Conservation (phyloP, 495 filamentous ascomycete genomes). For the Neurospora terricola region DNA sequence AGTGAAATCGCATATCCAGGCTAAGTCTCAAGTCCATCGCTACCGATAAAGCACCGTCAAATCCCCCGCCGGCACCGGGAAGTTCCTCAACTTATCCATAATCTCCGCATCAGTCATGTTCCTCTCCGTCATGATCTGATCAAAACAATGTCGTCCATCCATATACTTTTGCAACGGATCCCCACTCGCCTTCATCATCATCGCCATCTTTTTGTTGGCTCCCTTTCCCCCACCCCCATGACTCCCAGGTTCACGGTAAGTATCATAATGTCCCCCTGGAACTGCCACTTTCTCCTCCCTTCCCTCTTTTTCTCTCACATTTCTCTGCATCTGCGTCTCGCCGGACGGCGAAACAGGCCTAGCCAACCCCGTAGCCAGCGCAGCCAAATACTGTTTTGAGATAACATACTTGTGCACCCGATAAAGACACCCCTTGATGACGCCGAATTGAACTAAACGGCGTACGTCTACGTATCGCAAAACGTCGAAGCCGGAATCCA, state of each 20-base stretch:
- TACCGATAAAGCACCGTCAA: conserved; percentile 40
- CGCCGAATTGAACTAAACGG: conserved; percentile 86
- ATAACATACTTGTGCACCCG: conserved; percentile 86
- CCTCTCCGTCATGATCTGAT: conserved; percentile 81
- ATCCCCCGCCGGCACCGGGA: conserved; percentile 34
- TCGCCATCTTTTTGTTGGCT: neutral
- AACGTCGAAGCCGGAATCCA: conserved; percentile 42
- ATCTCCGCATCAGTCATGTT: conserved; percentile 49
- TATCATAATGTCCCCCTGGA: neutral
- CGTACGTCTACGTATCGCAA: conserved; percentile 73
- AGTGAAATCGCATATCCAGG: neutral
- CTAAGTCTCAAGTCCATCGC: neutral
- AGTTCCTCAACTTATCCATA: conserved; percentile 36
- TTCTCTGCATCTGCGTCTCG: too few relatives aligned
- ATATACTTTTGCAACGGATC: conserved; percentile 53
- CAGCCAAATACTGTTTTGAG: conserved; percentile 42
- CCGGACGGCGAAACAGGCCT: conserved; percentile 7
- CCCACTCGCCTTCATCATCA: conserved; percentile 13
- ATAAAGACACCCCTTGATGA: conserved; percentile 93
- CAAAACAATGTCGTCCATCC: conserved; percentile 76
- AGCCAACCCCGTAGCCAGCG: conserved; percentile 29
- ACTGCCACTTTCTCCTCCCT: neutral
- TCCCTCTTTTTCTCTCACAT: too few relatives aligned
- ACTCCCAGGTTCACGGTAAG: neutral
- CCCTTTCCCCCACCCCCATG: neutral